Evolutionary conservation across 2,329 filamentous ascomycete genomes (phyloP).

Genomic region (Cercospora janseana): DNA sequence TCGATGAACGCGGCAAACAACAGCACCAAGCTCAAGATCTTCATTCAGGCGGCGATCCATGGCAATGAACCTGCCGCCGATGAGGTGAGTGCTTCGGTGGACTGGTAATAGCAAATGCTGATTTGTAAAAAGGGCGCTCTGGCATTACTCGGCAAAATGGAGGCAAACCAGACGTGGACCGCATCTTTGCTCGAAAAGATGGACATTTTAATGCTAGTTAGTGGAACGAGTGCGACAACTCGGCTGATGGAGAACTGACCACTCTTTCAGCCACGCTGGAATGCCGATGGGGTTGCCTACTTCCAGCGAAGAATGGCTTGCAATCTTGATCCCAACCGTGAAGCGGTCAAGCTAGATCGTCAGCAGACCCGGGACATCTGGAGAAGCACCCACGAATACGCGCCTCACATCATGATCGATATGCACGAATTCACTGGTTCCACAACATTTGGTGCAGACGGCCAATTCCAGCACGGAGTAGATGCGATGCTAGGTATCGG

Average conservation of each 20-base stretch:
- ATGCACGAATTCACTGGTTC: constrained; percentile 40
- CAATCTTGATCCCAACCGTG: constrained; percentile 41
- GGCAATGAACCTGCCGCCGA: constrained; percentile 43
- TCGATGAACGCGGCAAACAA: background rate
- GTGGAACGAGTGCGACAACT: background rate
- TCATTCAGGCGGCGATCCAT: constrained; percentile 40
- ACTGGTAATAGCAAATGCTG: background rate
- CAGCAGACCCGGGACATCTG: constrained; percentile 40
- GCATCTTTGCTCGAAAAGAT: constrained; percentile 36
- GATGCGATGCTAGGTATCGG: constrained; percentile 33
- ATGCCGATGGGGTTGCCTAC: constrained; percentile 40
- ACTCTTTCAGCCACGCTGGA: constrained; percentile 36
- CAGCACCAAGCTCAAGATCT: constrained; percentile 32
- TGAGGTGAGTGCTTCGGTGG: constrained; percentile 2
- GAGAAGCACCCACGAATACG: constrained; percentile 33
- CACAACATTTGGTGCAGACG: constrained; percentile 27
- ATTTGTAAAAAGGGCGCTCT: constrained; percentile 38
- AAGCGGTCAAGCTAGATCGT: constrained; percentile 39
- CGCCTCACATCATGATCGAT: constrained; percentile 39
- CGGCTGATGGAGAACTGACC: background rate
- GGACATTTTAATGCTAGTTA: constrained; percentile 36
- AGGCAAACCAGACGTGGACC: constrained; percentile 37
- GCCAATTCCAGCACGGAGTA: constrained; percentile 37
- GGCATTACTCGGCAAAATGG: constrained; percentile 39
- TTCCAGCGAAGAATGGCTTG: constrained; percentile 39